phyloP scores from a whole-genome alignment of 441 rosid species.

The Raphanus hybrid region DNA sequence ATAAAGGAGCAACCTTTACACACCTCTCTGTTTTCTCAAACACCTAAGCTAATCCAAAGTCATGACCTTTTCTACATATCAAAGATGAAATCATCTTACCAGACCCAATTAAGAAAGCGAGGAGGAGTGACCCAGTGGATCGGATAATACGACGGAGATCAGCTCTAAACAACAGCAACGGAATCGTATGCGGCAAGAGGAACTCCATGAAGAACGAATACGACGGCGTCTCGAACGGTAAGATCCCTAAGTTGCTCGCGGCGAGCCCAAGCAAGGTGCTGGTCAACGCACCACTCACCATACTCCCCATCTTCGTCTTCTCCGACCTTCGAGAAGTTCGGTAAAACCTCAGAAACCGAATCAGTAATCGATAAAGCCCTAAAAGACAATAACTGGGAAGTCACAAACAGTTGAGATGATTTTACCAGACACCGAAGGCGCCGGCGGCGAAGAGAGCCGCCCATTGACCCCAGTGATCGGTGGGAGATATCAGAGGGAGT shows the following conservation, averaged over 20 bases:
- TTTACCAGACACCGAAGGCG: conserved; percentile 67
- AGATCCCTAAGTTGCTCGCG: conserved; percentile 73
- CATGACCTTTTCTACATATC: not conserved
- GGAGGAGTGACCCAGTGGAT: conserved; percentile 71
- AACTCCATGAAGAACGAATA: conserved; percentile 67
- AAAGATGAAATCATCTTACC: conserved; percentile 43
- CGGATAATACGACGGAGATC: conserved; percentile 64
- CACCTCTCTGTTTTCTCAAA: conserved; percentile 10
- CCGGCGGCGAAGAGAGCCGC: conserved; percentile 59
- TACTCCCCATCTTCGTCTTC: conserved; percentile 78
- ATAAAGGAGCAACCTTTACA: not conserved
- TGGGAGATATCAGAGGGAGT: conserved; percentile 54
- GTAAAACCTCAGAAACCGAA: not conserved
- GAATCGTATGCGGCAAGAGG: conserved; percentile 70
- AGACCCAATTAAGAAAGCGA: conserved; percentile 81
- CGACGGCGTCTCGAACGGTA: conserved; percentile 72
- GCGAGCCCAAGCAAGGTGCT: conserved; percentile 81
- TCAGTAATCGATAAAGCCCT: not conserved
- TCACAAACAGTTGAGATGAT: not conserved
- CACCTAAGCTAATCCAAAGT: conserved; percentile 5
- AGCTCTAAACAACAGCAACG: conserved; percentile 78
- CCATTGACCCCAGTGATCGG: conserved; percentile 68
- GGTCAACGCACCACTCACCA: conserved; percentile 74
- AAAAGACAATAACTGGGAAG: not conserved
- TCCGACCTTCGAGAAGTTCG: conserved; percentile 59